These are phyloP conservation scores for Halteria grandinella DNA, from an alignment of 73 alveolate genomes.

Conservation along the genomic window DNA sequence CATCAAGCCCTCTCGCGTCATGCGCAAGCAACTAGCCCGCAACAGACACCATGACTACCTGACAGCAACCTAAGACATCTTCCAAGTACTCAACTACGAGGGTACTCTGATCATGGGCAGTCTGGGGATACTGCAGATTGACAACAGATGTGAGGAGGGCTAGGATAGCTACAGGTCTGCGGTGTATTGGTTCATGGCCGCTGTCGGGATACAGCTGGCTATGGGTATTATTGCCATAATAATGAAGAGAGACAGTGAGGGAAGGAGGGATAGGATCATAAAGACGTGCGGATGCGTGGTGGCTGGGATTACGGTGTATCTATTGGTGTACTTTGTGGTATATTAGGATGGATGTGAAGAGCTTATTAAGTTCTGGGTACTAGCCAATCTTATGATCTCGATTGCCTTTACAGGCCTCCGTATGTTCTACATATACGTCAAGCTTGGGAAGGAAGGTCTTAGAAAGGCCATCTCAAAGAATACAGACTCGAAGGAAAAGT, in stretches of 20 bases:
- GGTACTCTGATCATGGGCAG: conserved; percentile 37
- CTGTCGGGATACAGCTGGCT: conserved; percentile 26
- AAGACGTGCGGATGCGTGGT: background rate
- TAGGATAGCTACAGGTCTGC: conserved; percentile 3
- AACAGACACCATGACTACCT: conserved; percentile 15
- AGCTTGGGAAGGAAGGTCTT: conserved; percentile 18
- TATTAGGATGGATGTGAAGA: conserved; percentile 23
- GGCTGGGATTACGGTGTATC: conserved; percentile 2
- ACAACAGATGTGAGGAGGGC: conserved; percentile 6
- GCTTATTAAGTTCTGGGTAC: conserved; percentile 29
- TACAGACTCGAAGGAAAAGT: background rate
- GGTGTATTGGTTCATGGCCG: conserved; percentile 4
- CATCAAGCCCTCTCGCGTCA: conserved; percentile 5
- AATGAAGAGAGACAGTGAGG: background rate
- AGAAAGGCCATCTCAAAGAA: background rate
- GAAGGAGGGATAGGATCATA: conserved; percentile 1
- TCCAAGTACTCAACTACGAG: conserved; percentile 19
- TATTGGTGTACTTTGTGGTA: conserved; percentile 11
- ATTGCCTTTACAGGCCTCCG: background rate
- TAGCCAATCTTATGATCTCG: conserved; percentile 10
- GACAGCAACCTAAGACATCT: conserved; percentile 18
- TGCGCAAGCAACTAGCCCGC: conserved; percentile 20
- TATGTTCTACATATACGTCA: background rate
- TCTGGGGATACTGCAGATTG: background rate
- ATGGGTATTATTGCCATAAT: conserved; percentile 18